These are phyloP conservation scores for Backusella tarrabulga DNA, from an alignment of 192 early-diverging fungal genomes.

Conservation along the genomic window DNA sequence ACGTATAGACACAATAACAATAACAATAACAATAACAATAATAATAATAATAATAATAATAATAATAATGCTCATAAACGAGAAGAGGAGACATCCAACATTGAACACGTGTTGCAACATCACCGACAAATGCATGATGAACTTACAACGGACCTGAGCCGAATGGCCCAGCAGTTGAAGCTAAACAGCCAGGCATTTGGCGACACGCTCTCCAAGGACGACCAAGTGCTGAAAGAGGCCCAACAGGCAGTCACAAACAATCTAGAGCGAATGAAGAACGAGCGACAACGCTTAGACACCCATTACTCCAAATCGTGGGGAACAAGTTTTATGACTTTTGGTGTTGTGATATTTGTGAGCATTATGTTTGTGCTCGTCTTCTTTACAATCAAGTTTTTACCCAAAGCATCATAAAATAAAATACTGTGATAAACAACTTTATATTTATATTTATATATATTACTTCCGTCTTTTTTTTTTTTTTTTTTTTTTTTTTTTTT, in stretches of 20 bases:
- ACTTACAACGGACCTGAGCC: conserved; percentile 43
- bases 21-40: background rate
- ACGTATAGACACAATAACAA: background rate
- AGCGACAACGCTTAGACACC: conserved; percentile 32
- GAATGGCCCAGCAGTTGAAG: conserved; percentile 50
- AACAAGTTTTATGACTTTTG: conserved; percentile 48
- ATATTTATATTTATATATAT: background rate
- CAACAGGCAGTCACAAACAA: conserved; percentile 39
- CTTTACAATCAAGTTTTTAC: conserved; percentile 42
- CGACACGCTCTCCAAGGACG: conserved; percentile 42
- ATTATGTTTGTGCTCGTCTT: conserved; percentile 45
- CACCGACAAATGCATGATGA: conserved; percentile 52
- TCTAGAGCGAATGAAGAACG: conserved; percentile 34
- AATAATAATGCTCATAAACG: background rate
- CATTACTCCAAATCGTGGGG: conserved; percentile 44
- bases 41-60: background rate
- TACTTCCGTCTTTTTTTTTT: conserved; percentile 2
- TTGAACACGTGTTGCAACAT: conserved; percentile 45
- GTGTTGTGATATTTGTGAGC: conserved; percentile 42
- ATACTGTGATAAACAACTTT: too few species aligned
- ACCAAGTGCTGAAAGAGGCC: conserved; percentile 39
- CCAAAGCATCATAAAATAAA: conserved; percentile 27
- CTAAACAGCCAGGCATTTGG: conserved; percentile 46
- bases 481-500: conserved; percentile 2
- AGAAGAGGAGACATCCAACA: conserved; percentile 37